Evolutionary conservation across 169 alveolate species (phyloP).

Genomic region (Plasmodium knowlesi): DNA sequence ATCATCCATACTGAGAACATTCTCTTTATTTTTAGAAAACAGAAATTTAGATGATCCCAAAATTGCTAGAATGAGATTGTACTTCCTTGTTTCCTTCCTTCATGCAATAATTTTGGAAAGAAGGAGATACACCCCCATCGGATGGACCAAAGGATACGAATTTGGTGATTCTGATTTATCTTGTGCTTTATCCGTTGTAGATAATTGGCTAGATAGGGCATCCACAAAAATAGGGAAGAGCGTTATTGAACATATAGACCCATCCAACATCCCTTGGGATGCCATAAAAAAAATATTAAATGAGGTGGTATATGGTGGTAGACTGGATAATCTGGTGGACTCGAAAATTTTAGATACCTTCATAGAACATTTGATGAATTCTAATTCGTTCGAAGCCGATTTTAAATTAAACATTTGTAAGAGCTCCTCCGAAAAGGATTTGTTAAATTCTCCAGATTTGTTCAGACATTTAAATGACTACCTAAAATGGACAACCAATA

Average conservation of each 20-base stretch:
- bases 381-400: conserved; percentile 88
- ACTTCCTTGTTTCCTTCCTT: conserved; percentile 95
- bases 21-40: conserved; percentile 83
- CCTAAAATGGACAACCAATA: conserved; percentile 63
- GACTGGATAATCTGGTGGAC: conserved; percentile 97
- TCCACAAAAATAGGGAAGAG: conserved; percentile 71
- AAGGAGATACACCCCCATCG: conserved; percentile 96
- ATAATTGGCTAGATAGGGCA: conserved; percentile 93
- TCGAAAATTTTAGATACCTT: conserved; percentile 91
- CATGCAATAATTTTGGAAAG: conserved; percentile 98
- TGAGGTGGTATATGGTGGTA: conserved; percentile 96
- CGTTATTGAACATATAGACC: conserved; percentile 86
- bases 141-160: conserved; percentile 97
- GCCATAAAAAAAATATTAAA: conserved; percentile 95
- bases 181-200: conserved; percentile 94
- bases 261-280: conserved; percentile 98
- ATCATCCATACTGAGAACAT: conserved; percentile 91
- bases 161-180: conserved; percentile 98
- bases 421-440: conserved; percentile 72
- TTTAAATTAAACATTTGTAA: conserved; percentile 77
- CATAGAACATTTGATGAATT: conserved; percentile 90
- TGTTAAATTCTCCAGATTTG: conserved; percentile 68
- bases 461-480: conserved; percentile 67
- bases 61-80: conserved; percentile 92
- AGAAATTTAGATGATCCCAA: conserved; percentile 79